Percentiles rank a stretch among this genome's conserved stretches.
phyloP scores from a whole-genome alignment of 1,139 yeast species.

The Kodamaea anthophila region DNA sequence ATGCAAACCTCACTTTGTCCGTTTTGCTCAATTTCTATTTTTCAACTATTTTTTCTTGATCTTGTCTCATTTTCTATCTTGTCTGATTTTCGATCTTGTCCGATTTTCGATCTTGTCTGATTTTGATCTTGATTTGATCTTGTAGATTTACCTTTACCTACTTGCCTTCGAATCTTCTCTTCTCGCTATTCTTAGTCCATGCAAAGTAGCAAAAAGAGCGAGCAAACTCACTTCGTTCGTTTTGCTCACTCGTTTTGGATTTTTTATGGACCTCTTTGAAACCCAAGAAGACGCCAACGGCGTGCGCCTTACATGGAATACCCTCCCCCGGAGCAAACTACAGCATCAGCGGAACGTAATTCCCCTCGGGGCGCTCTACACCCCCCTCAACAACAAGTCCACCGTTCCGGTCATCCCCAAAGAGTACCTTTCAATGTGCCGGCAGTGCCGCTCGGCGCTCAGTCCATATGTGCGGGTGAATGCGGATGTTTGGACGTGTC shows the following conservation, averaged over 20 bases:
- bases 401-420: constrained; percentile 31
- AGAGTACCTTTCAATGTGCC: constrained; percentile 36
- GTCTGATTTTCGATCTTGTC: too few relatives aligned
- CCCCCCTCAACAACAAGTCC: constrained; percentile 55
- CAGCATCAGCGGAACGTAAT: constrained; percentile 55
- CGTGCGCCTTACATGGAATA: constrained; percentile 86
- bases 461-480: constrained; percentile 47
- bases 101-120: too few relatives aligned
- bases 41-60: too few relatives aligned
- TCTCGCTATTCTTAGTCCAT: too few relatives aligned
- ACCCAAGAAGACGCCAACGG: constrained; percentile 85
- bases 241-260: not conserved
- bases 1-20: too few relatives aligned
- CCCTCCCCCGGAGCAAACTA: constrained; percentile 56
- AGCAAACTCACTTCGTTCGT: too few relatives aligned
- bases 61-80: too few relatives aligned
- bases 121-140: too few relatives aligned
- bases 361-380: constrained; percentile 60
- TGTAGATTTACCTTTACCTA: too few relatives aligned
- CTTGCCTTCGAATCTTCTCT: too few relatives aligned
- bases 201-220: too few relatives aligned
- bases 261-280: constrained; percentile 56
- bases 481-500: constrained; percentile 56
- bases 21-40: too few relatives aligned
- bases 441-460: constrained; percentile 53